Conservation (phyloP, 352 stramenopile species). For the Phytophthora brassicae region DNA sequence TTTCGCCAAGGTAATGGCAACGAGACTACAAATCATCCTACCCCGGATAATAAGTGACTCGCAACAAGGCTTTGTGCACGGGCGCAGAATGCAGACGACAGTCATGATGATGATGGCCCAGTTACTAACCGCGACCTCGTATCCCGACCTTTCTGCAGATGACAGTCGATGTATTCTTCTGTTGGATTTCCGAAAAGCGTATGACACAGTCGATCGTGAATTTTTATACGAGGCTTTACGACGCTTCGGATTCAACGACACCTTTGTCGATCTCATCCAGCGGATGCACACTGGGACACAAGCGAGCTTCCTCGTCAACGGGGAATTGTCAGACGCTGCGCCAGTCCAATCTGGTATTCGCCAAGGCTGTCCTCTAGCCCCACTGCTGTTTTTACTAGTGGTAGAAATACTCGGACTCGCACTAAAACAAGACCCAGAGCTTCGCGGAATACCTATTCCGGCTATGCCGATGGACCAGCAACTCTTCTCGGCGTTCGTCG, state of each 20-base stretch:
- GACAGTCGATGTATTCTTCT: background rate
- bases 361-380: constrained; percentile 5
- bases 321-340: background rate
- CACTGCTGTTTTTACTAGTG: constrained; percentile 5
- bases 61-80: constrained; percentile 12
- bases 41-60: background rate
- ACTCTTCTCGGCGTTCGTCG: no score
- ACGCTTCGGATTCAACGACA: background rate
- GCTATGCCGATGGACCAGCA: no score
- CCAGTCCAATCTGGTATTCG: background rate
- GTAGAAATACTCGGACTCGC: constrained; percentile 1
- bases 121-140: background rate
- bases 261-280: background rate
- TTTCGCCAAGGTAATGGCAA: background rate
- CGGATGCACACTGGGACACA: background rate
- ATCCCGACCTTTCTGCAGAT: background rate
- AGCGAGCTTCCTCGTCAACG: background rate
- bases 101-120: constrained; percentile 10
- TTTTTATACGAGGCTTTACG: background rate
- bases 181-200: constrained; percentile 5
- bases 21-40: background rate
- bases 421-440: background rate
- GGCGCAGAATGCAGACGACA: background rate
- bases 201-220: constrained; percentile 4
- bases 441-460: background rate